Base-by-base conservation (phyloP, 371 early-diverging fungal species). In the Chytridiales sp. region DNA sequence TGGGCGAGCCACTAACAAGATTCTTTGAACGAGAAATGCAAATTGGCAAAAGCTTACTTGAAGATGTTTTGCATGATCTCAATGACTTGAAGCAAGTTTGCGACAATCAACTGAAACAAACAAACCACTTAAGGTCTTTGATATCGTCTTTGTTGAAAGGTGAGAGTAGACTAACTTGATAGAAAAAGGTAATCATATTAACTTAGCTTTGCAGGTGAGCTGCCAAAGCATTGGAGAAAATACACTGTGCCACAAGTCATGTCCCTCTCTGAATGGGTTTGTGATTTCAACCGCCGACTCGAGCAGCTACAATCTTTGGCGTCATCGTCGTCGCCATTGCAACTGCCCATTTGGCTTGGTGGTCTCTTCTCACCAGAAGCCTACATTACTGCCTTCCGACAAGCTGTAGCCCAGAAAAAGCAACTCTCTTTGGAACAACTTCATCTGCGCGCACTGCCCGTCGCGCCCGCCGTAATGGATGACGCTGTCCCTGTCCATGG, bases 321-420 rank as follows among this genome's bases (percentile, higher is more conserved):
- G n/a, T 30, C 36, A 9, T 5, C 41, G 27, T 26, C 43, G 13
- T 31, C 51, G n/a, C 8, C 34, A 30, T 21, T 26, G 13, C 13
- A 35, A 24, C 21, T 56, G 8, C 22, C 41, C 46, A 77, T 95
- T 17, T 90, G 92, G 88, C 67, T 94, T 27, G 96, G 96, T 34
- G 93, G 92, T 1, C 66, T 95, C 26, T 88, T 94, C 74, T 85
- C 84, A 44, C 94, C 96, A 26, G 93, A 94, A 73, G 95, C 95
- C 2, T 94, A 85, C 62, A 76, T 95, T 19, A 95, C 95, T 0
- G 95, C 94, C 19, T 89, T 95, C 11, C 81, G 94, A 50, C 96
- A 95, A 70, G 80, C 85, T 5, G 89, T 83, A 0, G 94, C 96
- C 11, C 90, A 81, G 32, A 35, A 31, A 9, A 62, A 61, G 11